Evolutionary conservation across 140 eudicot species (phyloP), one percentile per base, ranked within the genome.

Genomic region (Cichorium intybus): DNA sequence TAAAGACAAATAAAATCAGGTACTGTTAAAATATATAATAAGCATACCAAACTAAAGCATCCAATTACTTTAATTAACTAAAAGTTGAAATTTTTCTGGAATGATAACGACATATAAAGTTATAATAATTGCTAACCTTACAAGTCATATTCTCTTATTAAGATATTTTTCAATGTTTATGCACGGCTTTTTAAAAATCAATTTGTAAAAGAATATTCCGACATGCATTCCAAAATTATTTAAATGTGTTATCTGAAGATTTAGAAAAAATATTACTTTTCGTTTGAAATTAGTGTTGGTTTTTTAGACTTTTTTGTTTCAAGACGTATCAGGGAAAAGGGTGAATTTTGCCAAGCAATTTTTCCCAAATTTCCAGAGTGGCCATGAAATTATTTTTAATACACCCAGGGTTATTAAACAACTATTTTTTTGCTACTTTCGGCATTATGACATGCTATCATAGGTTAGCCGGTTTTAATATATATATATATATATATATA

Each of bases 91-190:
- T 10, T 60, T 51, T 7, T 34, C 10, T 45, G 35, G 29, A 48
- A 51, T 29, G 72, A 73, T 57, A 56, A 56, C 47, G 67, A 65
- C 68, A 48, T 47, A 10, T 14, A 47, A n/a, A 45, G 10, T 4
- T 43, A 56, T 48, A 56, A 56, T 31, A 65, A 22, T 31, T 23
- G 52, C 49, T 23, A 48, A 39, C 47, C 14, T 22, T 24, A 17
- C 20, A 18, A 6, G 10, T 46, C 10, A 33, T 24, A 29, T 6
- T 46, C 66, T 33, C 45, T 29, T 56, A 6, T 37, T 16, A 52
- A 20, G 63, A 28, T 21, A 28, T 20, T 16, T 52, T 6, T 34
- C 31, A 48, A 49, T 18, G 4, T 27, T 20, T 14, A 27, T 3
- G 11, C 54, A 39, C 15, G 12, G n/a, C 29, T 49, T 14, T 62